These are phyloP conservation scores for Penicilliopsis zonata DNA, from an alignment of 495 filamentous ascomycete genomes.

Conservation along the genomic window DNA sequence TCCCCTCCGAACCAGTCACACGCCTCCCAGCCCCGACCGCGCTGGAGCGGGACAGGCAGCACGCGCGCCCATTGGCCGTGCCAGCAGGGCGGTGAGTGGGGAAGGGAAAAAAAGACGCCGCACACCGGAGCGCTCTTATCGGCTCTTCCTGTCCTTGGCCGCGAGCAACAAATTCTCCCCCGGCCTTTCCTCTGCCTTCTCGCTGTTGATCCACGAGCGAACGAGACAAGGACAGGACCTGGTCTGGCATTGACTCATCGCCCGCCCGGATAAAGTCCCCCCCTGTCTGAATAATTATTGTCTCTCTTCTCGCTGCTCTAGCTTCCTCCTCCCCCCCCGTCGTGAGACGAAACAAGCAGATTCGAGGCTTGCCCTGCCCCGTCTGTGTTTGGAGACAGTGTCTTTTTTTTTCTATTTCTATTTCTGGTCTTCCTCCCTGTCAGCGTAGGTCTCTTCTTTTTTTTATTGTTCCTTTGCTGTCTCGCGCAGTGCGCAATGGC, in stretches of 20 bases:
- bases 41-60: too few species aligned
- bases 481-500: conserved; percentile 34
- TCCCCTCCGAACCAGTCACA: too few species aligned
- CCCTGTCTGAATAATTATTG: neutral
- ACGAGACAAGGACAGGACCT: too few species aligned
- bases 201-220: too few species aligned
- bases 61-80: neutral
- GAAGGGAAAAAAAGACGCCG: conserved; percentile 7
- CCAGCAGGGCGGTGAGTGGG: conserved; percentile 2
- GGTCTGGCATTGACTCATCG: conserved; percentile 2
- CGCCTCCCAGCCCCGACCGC: too few species aligned
- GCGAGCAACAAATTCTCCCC: conserved; percentile 1
- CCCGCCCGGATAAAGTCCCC: neutral
- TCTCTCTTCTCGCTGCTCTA: neutral
- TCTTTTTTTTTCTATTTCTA: conserved; percentile 5
- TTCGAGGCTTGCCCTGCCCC: too few species aligned
- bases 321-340: conserved; percentile 2
- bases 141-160: conserved; percentile 5
- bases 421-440: neutral
- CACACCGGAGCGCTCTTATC: conserved; percentile 23
- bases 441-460: neutral
- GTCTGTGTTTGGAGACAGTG: too few species aligned
- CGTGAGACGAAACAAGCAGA: neutral
- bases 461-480: conserved; percentile 4
- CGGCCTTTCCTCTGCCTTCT: neutral